A percentile compares a stretch with the other conserved stretches of the same genome.
Evolutionary conservation across 371 early-diverging fungal species (phyloP).

Genomic region (Coemansia sp.): DNA sequence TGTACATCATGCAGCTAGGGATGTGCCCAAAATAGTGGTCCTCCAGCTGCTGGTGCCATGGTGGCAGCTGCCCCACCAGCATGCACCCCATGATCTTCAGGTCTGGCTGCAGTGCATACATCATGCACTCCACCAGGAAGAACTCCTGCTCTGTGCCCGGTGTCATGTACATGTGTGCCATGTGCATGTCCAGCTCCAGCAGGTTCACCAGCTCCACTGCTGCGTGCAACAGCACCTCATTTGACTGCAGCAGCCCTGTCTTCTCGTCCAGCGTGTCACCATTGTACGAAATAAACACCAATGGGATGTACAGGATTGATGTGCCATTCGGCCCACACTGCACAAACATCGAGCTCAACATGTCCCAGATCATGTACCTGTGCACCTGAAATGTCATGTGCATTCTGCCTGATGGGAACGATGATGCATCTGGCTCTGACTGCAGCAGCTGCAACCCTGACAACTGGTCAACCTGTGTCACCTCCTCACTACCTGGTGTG

Average conservation of each 20-base stretch:
- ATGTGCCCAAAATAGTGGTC: slow-evolving; percentile 99
- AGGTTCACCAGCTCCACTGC: slow-evolving; percentile 74
- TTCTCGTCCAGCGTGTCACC: slow-evolving; percentile 98
- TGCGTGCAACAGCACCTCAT: slow-evolving; percentile 77
- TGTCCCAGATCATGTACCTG: slow-evolving; percentile 99
- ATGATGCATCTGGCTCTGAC: slow-evolving; percentile 98
- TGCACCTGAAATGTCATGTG: slow-evolving; percentile 97
- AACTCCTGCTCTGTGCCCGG: slow-evolving; percentile 98
- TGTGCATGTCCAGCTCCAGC: slow-evolving; percentile 66
- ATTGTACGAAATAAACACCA: slow-evolving; percentile 97
- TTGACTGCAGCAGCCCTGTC: slow-evolving; percentile 91
- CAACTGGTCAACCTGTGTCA: slow-evolving; percentile 87
- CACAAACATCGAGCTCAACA: slow-evolving; percentile 92
- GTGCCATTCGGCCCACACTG: slow-evolving; percentile 92
- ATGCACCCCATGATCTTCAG: slow-evolving; percentile 95
- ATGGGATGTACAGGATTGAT: slow-evolving; percentile 89
- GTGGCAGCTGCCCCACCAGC: slow-evolving; percentile 88
- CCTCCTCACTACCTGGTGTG: slow-evolving; percentile 77
- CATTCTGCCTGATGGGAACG: slow-evolving; percentile 98
- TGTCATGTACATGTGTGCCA: slow-evolving; percentile 82
- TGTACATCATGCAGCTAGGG: slow-evolving; percentile 88
- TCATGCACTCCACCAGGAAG: slow-evolving; percentile 91
- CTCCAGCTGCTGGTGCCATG: slow-evolving; percentile 97
- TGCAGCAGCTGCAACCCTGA: slow-evolving; percentile 95
- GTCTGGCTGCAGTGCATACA: slow-evolving; percentile 92